Conservation (phyloP, 768 basidiomycete species). For the Collybia nuda region DNA sequence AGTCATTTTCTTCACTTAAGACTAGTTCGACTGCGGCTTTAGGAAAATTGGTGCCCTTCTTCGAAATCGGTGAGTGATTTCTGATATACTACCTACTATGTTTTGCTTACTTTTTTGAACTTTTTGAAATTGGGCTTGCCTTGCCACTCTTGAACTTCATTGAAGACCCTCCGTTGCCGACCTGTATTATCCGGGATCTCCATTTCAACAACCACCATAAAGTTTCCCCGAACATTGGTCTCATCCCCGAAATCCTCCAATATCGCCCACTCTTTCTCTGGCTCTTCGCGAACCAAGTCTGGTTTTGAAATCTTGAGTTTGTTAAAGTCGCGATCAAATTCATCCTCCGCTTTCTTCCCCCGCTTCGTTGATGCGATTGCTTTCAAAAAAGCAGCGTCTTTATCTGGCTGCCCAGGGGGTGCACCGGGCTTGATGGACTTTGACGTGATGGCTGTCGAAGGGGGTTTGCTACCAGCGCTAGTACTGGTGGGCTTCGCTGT, state of each 20-base stretch:
- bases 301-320: constrained; percentile 71
- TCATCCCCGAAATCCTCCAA: constrained; percentile 70
- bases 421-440: constrained; percentile 29
- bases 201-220: constrained; percentile 76
- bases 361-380: constrained; percentile 73
- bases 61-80: background rate
- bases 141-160: constrained; percentile 37
- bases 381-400: constrained; percentile 66
- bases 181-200: constrained; percentile 45
- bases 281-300: constrained; percentile 45
- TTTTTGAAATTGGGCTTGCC: constrained; percentile 72
- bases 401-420: constrained; percentile 54
- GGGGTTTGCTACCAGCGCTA: constrained; percentile 20
- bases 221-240: constrained; percentile 64
- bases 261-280: constrained; percentile 54
- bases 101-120: constrained; percentile 62
- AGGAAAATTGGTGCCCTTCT: constrained; percentile 27
- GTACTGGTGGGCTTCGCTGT: constrained; percentile 3
- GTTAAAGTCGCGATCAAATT: constrained; percentile 80
- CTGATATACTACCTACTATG: background rate
- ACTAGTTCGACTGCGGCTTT: constrained; percentile 50
- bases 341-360: constrained; percentile 66
- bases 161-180: constrained; percentile 15
- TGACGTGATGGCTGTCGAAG: constrained; percentile 18
- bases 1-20: constrained; percentile 49